These are phyloP conservation scores for Aspergillus thermomutatus DNA, from an alignment of 2,329 filamentous ascomycete genomes.

Conservation along the genomic window DNA sequence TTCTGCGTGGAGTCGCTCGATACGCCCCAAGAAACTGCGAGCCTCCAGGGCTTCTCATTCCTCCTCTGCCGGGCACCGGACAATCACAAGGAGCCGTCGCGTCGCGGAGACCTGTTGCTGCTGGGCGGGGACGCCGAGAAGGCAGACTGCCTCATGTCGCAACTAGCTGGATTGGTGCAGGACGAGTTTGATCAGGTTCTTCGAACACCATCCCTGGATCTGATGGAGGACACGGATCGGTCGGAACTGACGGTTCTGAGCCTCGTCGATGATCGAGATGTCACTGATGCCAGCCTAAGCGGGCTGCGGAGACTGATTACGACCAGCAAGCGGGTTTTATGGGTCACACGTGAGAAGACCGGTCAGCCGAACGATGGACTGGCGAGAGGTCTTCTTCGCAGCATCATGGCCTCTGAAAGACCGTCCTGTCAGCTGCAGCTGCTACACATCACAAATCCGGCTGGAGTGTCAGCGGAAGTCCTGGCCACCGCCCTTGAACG, in stretches of 20 bases:
- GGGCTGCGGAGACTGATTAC: neutral
- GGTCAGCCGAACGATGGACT: neutral
- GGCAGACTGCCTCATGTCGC: neutral
- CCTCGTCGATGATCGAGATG: neutral
- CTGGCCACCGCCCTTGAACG: constrained; percentile 1
- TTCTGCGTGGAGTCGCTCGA: neutral
- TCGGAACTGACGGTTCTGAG: neutral
- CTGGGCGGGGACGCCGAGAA: neutral
- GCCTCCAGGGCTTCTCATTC: neutral
- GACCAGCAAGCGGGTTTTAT: neutral
- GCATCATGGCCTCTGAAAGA: neutral
- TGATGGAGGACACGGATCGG: neutral
- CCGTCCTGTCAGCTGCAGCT: constrained; percentile 1
- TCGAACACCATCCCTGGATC: neutral
- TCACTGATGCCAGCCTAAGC: neutral
- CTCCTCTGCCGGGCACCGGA: neutral
- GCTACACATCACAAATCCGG: neutral
- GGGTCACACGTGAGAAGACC: neutral
- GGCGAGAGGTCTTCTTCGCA: constrained; percentile 5
- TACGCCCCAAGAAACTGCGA: neutral
- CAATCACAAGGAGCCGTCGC: neutral
- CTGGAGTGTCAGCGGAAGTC: neutral
- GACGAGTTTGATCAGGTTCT: neutral
- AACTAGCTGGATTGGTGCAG: neutral
- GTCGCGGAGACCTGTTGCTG: neutral